Conservation (phyloP, 495 filamentous ascomycete species). For the Neurospora cerealis region DNA sequence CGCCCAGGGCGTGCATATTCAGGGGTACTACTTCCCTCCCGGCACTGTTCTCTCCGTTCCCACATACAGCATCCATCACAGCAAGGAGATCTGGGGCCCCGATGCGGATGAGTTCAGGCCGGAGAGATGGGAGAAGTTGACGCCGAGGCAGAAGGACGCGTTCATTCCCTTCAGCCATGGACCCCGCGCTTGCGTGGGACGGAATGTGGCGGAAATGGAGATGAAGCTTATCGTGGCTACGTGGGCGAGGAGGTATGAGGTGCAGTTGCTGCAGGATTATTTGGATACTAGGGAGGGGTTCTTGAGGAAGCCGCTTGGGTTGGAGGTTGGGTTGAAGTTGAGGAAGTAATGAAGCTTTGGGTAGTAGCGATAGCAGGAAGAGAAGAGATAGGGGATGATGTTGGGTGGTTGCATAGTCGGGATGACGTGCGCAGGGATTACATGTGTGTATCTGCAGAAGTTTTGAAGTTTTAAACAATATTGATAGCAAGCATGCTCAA, state of each 20-base stretch:
- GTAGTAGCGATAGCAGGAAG: background rate
- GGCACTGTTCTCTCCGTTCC: conserved; percentile 77
- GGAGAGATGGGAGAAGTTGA: conserved; percentile 61
- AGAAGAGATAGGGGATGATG: background rate
- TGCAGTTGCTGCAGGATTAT: conserved; percentile 56
- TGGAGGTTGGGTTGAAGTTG: conserved; percentile 55
- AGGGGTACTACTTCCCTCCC: conserved; percentile 56
- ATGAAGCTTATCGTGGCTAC: conserved; percentile 70
- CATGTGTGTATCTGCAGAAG: background rate
- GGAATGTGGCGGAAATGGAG: conserved; percentile 92
- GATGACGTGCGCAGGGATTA: background rate
- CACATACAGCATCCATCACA: conserved; percentile 81
- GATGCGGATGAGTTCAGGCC: conserved; percentile 72
- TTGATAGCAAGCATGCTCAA: background rate
- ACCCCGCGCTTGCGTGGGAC: conserved; percentile 70
- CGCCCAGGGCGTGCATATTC: conserved; percentile 27
- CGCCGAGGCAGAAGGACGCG: conserved; percentile 57
- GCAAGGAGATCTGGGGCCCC: conserved; percentile 68
- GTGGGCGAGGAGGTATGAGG: conserved; percentile 67
- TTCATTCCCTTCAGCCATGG: conserved; percentile 84
- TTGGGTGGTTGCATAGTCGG: background rate
- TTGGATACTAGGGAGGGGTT: conserved; percentile 84
- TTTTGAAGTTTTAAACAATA: background rate
- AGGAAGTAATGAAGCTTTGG: background rate
- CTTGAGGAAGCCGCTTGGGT: conserved; percentile 72